Base-by-base conservation (phyloP, 2,329 filamentous ascomycete species). In the Dothideomycetes sp. region DNA sequence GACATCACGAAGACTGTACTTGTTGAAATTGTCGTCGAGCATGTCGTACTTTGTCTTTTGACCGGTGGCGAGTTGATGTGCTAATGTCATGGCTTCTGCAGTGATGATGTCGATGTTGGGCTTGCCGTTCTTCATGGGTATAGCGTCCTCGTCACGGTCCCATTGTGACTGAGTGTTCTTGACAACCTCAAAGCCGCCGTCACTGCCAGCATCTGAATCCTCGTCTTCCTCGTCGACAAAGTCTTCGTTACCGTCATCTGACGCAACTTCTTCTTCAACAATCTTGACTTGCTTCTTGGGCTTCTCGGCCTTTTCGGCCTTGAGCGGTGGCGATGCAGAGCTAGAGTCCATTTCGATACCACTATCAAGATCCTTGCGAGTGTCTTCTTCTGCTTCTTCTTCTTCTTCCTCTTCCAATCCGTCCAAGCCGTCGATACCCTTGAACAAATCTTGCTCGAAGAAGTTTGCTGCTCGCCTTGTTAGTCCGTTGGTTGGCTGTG, bases 31-130 rank as follows among this genome's bases (percentile, higher is more conserved):
- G 47, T 96, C 89, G 55, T 98, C 93, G 32, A 89, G 68, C 4
- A 94, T 68, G 51, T 95, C 85, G 41, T 82, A 64, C 32, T 76
- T 82, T 1, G 80, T 83, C 61, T 82, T 88, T 58, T 89, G 74
- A 31, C 89, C 89, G 0, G 82, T 86, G 3, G 88, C 91, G 45
- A 98, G 80, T 56, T 86, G 77, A 50, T 96, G 91, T 1, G 91
- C 93, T 12, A 98, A 73, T 1, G 89, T 93, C 91, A 98, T 98
- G 49, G 93, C 91, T 69, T 98, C 91, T 4, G 87, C 91, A n/a
- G 91, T 98, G 56, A 96, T 94, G 55, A 98, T 96, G 60, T 96
- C 87, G 63, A 98, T 94, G 58, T 95, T 88, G 73, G 63, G 59
- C 41, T 71, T 75, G 43, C 80, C 80, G 41, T 76, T 70, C 4